Base-by-base conservation (phyloP, 1,284 basidiomycete species). In the Irpex rosettiformis region DNA sequence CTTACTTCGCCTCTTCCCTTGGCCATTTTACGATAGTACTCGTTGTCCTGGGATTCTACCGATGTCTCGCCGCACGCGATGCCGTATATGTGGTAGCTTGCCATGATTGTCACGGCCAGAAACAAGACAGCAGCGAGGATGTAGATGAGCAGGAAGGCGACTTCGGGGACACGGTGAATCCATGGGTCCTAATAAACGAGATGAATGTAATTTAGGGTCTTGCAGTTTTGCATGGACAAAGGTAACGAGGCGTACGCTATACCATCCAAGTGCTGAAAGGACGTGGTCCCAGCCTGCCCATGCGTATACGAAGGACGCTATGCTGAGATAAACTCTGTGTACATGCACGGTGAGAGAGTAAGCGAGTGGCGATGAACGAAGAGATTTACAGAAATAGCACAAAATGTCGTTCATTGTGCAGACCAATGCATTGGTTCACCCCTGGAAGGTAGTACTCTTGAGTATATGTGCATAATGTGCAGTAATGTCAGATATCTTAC, bases 381-480 rank as follows among this genome's bases (percentile, higher is more conserved):
- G 37, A 40, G 43, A 74, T 85, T 56, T 60, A 91, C 93, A 98
- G 89, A 81, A 98, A 99, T 33, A 98, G 78, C 30, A 97, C 82
- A 67, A 99, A 99, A 74, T 98, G 94, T 0, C 96, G 85, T 72
- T 98, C 96, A 69, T 99, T 99, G 70, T 96, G 81, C 5, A 98
- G 72, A 1, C 97, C 96, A 24, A 99, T 93, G 67, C 96, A 98
- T 81, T 94, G 92, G 71, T 98, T 98, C 64, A 99, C 88, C 96
- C 96, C 95, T 90, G 72, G n/a, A 51, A 29, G 1, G 11, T 3
- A 28, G 28, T 51, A 3, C 40, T 10, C 24, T 62, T 55, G 37
- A 56, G 54, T 33, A 40, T 16, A 40, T 54, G 52, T 55, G 18
- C 59, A 49, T 61, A 63, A 62, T 56, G 58, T 54, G 8, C 8